phyloP scores from a whole-genome alignment of 2,329 filamentous ascomycete genomes.

The Sclerotinia minor region DNA sequence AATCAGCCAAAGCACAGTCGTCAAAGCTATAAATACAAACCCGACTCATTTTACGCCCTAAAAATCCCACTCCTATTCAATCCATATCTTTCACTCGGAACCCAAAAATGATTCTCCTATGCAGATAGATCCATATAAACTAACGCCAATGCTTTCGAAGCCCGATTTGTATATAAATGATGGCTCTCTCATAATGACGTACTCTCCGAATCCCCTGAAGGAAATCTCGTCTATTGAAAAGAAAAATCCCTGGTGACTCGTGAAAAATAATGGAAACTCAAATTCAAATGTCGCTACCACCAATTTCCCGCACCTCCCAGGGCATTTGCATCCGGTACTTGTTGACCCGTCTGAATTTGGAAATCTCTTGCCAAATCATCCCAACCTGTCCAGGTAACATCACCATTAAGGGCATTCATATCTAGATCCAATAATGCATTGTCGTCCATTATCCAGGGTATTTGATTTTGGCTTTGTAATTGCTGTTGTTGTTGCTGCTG shows the following conservation, averaged over 20 bases:
- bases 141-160: conserved; percentile 1
- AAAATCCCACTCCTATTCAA: not conserved
- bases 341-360: conserved; percentile 32
- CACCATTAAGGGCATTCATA: conserved; percentile 37
- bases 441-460: conserved; percentile 38
- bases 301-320: conserved; percentile 37
- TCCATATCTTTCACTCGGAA: not conserved
- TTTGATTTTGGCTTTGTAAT: conserved; percentile 22
- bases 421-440: conserved; percentile 36
- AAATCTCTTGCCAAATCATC: conserved; percentile 43
- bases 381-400: conserved; percentile 42
- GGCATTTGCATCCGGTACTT: conserved; percentile 26
- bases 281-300: conserved; percentile 34
- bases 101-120: not conserved
- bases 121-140: not conserved
- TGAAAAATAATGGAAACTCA: not conserved
- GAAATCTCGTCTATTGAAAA: not conserved
- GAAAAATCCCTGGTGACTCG: too few species aligned
- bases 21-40: not conserved
- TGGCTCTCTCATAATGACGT: not conserved
- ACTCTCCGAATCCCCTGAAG: not conserved
- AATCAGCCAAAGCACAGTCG: not conserved
- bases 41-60: too few species aligned
- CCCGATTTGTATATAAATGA: not conserved
- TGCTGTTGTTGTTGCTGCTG: conserved; percentile 32